A percentile compares a stretch with the other conserved stretches of the same genome.
Conservation (phyloP, 78 protist genomes). For the Blattamonas nauphoetae region DNA sequence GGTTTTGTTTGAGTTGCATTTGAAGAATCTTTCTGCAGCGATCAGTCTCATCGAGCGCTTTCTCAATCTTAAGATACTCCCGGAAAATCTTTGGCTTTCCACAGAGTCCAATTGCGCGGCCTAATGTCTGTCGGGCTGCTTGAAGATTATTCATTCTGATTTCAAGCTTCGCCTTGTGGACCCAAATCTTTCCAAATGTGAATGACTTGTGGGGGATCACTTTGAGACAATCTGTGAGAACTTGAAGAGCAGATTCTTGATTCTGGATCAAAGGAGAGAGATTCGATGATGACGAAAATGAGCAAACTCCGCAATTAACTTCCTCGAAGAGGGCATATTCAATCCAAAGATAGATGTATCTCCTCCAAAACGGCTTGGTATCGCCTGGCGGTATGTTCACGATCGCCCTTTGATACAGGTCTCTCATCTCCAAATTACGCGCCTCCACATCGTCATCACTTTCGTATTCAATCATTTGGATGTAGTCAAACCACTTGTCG, state of each 20-base stretch:
- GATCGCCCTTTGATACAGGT: slow-evolving; percentile 90
- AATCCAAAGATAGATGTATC: slow-evolving; percentile 92
- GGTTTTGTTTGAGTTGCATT: background rate
- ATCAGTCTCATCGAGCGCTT: background rate
- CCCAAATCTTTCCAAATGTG: slow-evolving; percentile 88
- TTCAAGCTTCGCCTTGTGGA: slow-evolving; percentile 71
- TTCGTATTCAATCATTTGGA: slow-evolving; percentile 70
- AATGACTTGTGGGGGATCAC: slow-evolving; percentile 81
- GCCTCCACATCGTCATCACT: slow-evolving; percentile 35
- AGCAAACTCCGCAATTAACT: slow-evolving; percentile 17
- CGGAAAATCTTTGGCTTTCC: background rate
- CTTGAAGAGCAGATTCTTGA: background rate
- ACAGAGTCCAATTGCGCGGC: slow-evolving; percentile 29
- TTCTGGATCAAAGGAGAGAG: background rate
- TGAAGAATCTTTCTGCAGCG: background rate
- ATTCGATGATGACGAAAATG: background rate
- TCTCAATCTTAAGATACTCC: background rate
- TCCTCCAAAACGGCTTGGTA: slow-evolving; percentile 77
- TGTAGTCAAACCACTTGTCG: slow-evolving; percentile 93
- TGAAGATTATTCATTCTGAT: slow-evolving; percentile 63
- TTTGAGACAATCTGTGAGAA: slow-evolving; percentile 10
- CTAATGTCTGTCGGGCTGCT: slow-evolving; percentile 56
- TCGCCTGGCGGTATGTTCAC: slow-evolving; percentile 72
- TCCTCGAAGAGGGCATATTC: slow-evolving; percentile 86
- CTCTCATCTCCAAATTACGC: slow-evolving; percentile 41